Percentiles rank a stretch among this genome's conserved stretches.
Evolutionary conservation across 2,329 filamentous ascomycete species (phyloP).

Genomic region (Nakataea oryzae): DNA sequence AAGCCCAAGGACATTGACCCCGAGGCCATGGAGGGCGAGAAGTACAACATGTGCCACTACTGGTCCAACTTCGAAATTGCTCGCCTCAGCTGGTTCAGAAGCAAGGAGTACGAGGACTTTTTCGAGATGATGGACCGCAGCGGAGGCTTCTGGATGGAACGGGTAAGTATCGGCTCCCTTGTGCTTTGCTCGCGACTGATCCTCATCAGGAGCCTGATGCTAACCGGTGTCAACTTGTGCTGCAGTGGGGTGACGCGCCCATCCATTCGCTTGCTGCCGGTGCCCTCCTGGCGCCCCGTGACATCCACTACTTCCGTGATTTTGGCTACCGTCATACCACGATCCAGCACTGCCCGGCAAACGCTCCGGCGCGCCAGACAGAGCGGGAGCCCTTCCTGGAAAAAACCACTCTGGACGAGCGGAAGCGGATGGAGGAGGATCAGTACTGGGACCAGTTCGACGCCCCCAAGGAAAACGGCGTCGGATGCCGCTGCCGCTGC

Average conservation of each 20-base stretch:
- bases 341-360: slow-evolving; percentile 95
- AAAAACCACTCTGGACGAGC: slow-evolving; percentile 68
- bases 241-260: slow-evolving; percentile 92
- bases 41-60: slow-evolving; percentile 99
- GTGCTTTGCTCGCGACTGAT: neutral
- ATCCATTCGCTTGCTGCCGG: slow-evolving; percentile 96
- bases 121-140: slow-evolving; percentile 98
- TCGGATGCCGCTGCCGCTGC: slow-evolving; percentile 91
- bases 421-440: slow-evolving; percentile 81
- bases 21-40: slow-evolving; percentile 92
- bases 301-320: slow-evolving; percentile 98
- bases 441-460: slow-evolving; percentile 92
- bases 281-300: slow-evolving; percentile 65
- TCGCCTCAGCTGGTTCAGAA: slow-evolving; percentile 87
- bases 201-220: neutral
- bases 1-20: slow-evolving; percentile 73
- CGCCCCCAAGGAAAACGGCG: slow-evolving; percentile 83
- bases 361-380: slow-evolving; percentile 81
- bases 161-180: slow-evolving; percentile 43
- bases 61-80: slow-evolving; percentile 99
- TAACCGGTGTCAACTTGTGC: neutral
- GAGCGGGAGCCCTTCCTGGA: slow-evolving; percentile 73
- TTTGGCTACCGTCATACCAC: slow-evolving; percentile 98
- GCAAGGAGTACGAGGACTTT: slow-evolving; percentile 95
- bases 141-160: slow-evolving; percentile 98